Base-by-base conservation (phyloP, 345 rosid species). In the Brassica carinata region DNA sequence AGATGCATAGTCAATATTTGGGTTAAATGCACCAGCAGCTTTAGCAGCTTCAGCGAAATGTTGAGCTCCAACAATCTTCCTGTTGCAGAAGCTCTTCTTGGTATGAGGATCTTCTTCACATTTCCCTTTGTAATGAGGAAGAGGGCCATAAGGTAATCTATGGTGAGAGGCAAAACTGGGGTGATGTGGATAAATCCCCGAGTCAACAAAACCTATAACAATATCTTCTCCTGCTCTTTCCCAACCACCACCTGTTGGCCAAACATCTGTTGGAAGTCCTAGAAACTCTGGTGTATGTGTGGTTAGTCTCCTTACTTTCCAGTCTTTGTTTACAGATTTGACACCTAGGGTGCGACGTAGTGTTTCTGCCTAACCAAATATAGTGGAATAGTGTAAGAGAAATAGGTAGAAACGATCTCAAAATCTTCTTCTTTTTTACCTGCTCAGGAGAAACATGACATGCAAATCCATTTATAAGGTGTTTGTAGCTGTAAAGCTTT, bases 161-260 rank as follows among this genome's bases (percentile, higher is more conserved):
- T 82, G 83, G 78, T 84, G 88, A 55, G 95, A 74, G 58, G 92
- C 89, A 77, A 96, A 96, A 85, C 99, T 96, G 34, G 97, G 98
- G 79, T 96, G 99, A 67, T 82, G 95, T 33, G 97, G 94, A 87
- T 86, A 92, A 62, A 96, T 94, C 77, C 99, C 99, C 0, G 99
- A 96, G 86, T 96, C 99, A 15, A 96, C 92, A 78, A 96, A 92
- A 58, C 99, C 99, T 57, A 96, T 96, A 43, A 96, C 91, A 75
- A 96, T 89, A 78, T 92, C 90, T 83, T 96, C 99, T 82, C 99
- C 99, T 7, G 98, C 99, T 86, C 87, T 87, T 66, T 88, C 97
- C 79, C 86, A 92, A 76, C 99, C 99, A 66, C 99, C 99, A 62
- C 97, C 99, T 11, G 97, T 90, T 1, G 99, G 99, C 99, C 99